Base-by-base conservation (phyloP, 176 grass and related monocot species). In the Triticum urartu region DNA sequence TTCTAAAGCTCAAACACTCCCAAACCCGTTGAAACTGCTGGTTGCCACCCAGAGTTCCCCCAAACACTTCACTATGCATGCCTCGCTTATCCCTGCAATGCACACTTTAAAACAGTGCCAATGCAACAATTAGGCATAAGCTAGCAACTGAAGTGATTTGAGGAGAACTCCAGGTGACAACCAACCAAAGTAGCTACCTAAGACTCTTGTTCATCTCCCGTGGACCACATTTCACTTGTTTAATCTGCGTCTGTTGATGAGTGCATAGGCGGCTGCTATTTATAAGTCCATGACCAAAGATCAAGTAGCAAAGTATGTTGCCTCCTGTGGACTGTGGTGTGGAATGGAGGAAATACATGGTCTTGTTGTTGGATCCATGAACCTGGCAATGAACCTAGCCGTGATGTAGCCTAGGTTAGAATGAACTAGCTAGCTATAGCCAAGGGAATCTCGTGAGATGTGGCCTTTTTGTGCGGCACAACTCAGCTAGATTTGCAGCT, bases 331-430 rank as follows among this genome's bases (percentile, higher is more conserved):
- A 54, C 15, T 18, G 14, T 6, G 50, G 15, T 54, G 50, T 18
- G 15, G 5, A 18, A 43, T 73, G 70, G 5, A 50, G 47, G 43
- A 45, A 45, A 45, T 50, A 18, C 50, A 54, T 54, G 50, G 2
- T 73, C 5, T 43, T 72, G 69, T 56, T 4, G 3, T 13, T 14
- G 22, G 30, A 69, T 32, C 3, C 35, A 80, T 83, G 87, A 68
- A 83, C 71, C 56, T 10, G n/a, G 73, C 68, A 80, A 78, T 93
- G 91, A 56, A 93, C 83, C 88, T 95, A 64, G 83, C 70, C 91
- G 79, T 74, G 74, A 90, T 90, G 64, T 78, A 81, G 88, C 34
- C 88, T 67, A 92, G 85, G 83, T 92, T 92, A 78, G 85, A 30
- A 66, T 14, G 83, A 5, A 68, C 68, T 70, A 70, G 71, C 39